Evolutionary conservation across 225 moss, liverwort and hornwort species (phyloP).

Genomic region (Marchantia polymorpha): DNA sequence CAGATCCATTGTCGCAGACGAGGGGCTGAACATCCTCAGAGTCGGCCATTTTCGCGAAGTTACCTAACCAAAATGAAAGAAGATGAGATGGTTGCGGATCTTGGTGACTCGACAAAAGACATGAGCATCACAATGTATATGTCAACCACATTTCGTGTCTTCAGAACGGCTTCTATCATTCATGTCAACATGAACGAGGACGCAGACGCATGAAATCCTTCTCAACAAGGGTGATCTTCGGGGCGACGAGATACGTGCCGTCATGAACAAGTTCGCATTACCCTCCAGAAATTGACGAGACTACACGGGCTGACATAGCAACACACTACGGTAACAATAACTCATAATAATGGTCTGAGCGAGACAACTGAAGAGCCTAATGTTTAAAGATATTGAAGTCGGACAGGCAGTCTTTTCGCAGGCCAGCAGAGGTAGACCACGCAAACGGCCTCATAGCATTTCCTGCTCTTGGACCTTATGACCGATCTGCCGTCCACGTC

Average conservation of each 20-base stretch:
- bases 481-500: too few species aligned
- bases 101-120: neutral
- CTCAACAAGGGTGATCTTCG: neutral
- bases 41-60: slow-evolving; percentile 50
- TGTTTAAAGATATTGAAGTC: too few species aligned
- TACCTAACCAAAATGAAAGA: neutral
- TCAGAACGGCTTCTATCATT: neutral
- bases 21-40: slow-evolving; percentile 79
- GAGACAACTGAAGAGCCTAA: too few species aligned
- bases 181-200: neutral
- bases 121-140: too few species aligned
- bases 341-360: neutral
- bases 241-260: neutral
- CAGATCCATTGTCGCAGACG: slow-evolving; percentile 76
- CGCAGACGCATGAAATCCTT: neutral
- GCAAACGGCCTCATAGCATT: too few species aligned
- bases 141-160: neutral
- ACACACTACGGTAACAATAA: neutral
- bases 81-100: neutral
- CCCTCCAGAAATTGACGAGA: neutral
- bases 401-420: too few species aligned
- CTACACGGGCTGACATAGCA: neutral
- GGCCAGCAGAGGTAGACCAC: too few species aligned
- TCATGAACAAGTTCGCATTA: neutral
- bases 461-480: too few species aligned